Evolutionary conservation across 345 rosid genomes (phyloP).

Genomic region (Moricandia arvensis): DNA sequence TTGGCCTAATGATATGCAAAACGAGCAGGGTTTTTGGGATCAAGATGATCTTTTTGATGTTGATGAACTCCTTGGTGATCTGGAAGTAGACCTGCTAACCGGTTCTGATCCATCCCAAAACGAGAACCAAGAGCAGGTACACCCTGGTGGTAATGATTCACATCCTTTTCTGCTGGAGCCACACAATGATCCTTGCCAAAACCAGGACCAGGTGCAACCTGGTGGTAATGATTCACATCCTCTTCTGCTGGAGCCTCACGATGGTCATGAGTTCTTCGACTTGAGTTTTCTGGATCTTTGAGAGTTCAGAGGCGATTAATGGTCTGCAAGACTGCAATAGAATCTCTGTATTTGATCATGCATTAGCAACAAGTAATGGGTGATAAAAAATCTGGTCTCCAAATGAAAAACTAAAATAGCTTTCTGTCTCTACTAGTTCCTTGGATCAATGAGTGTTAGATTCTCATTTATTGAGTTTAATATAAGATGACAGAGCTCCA

Average conservation of each 20-base stretch:
- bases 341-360: conserved; percentile 1
- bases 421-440: conserved; percentile 1
- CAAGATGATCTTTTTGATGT: conserved; percentile 55
- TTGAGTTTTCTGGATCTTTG: conserved; percentile 23
- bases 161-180: conserved; percentile 30
- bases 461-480: conserved; percentile 3
- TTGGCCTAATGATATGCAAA: conserved; percentile 11
- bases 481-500: not conserved
- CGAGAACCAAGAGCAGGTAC: not conserved
- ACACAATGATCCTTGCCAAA: not conserved
- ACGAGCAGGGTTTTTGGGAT: conserved; percentile 5
- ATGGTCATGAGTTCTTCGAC: conserved; percentile 24
- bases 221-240: conserved; percentile 1
- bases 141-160: not conserved
- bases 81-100: conserved; percentile 32
- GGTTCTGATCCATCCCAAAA: not conserved
- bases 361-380: not conserved
- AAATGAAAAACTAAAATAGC: not conserved
- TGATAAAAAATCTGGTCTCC: not conserved
- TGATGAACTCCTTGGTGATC: conserved; percentile 48
- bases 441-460: not conserved
- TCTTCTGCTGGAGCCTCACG: conserved; percentile 28
- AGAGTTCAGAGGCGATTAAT: conserved; percentile 5
- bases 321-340: conserved; percentile 7
- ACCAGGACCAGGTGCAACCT: not conserved